A percentile compares a stretch with the other conserved stretches of the same genome.
phyloP scores from a whole-genome alignment of 352 stramenopile species.

The Phytophthora niederhauseri region DNA sequence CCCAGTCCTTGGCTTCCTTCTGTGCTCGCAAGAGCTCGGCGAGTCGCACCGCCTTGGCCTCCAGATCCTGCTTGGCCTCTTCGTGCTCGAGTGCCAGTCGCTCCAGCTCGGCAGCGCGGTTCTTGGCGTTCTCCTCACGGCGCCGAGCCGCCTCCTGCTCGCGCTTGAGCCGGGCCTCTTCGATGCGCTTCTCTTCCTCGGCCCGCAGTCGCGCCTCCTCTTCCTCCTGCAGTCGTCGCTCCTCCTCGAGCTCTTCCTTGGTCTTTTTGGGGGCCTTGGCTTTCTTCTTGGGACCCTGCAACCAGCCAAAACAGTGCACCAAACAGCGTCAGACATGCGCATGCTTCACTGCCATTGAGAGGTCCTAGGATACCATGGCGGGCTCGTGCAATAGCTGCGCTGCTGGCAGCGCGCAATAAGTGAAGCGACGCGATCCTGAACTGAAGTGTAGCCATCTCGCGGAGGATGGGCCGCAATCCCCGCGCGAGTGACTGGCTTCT shows the following conservation, averaged over 20 bases:
- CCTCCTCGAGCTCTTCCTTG: slow-evolving; percentile 84
- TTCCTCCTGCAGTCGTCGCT: slow-evolving; percentile 74
- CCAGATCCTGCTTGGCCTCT: slow-evolving; percentile 52
- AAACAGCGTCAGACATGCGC: not conserved
- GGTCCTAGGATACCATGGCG: not conserved
- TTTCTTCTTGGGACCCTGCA: slow-evolving; percentile 81
- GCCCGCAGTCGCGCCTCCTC: slow-evolving; percentile 60
- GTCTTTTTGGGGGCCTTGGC: slow-evolving; percentile 78
- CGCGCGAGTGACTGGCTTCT: slow-evolving; percentile 1
- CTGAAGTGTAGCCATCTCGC: slow-evolving; percentile 17
- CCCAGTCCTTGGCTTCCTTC: slow-evolving; percentile 77
- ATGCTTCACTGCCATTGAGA: not conserved
- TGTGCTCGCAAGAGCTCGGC: slow-evolving; percentile 60
- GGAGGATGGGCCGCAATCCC: slow-evolving; percentile 11
- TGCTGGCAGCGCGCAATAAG: not conserved
- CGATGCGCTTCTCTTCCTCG: slow-evolving; percentile 73
- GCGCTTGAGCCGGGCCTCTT: slow-evolving; percentile 66
- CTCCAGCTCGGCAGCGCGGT: slow-evolving; percentile 68
- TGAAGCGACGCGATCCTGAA: slow-evolving; percentile 33
- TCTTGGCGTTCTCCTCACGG: slow-evolving; percentile 68
- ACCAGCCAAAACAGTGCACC: not conserved
- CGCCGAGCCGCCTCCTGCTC: slow-evolving; percentile 65
- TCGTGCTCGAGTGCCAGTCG: slow-evolving; percentile 60
- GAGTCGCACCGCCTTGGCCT: slow-evolving; percentile 65
- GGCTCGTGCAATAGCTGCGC: not conserved